phyloP scores from a whole-genome alignment of 495 filamentous ascomycete genomes.

The Penicillium cinerascens region DNA sequence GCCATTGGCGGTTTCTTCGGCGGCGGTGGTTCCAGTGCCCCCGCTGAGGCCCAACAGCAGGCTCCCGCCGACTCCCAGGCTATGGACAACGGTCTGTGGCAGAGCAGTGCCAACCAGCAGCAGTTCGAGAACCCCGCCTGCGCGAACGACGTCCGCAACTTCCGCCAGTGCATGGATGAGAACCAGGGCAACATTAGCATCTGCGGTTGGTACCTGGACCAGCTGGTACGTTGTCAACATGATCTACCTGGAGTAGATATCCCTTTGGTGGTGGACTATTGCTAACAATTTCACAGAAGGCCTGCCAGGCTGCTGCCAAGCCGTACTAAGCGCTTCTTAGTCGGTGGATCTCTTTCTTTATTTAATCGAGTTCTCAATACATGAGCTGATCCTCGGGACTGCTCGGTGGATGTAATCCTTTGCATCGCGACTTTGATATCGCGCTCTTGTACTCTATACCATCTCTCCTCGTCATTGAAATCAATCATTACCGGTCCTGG shows the following conservation, averaged over 20 bases:
- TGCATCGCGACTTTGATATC: constrained; percentile 22
- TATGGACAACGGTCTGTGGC: constrained; percentile 50
- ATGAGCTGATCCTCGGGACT: background rate
- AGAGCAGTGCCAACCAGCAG: constrained; percentile 50
- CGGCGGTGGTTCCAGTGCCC: constrained; percentile 57
- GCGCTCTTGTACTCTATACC: constrained; percentile 28
- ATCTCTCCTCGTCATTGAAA: constrained; percentile 24
- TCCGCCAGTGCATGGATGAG: constrained; percentile 94
- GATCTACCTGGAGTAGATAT: background rate
- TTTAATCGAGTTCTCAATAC: background rate
- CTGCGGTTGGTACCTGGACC: constrained; percentile 96
- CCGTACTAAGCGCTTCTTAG: constrained; percentile 60
- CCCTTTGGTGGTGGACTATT: background rate
- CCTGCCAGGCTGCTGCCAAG: constrained; percentile 85
- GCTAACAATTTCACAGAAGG: constrained; percentile 59
- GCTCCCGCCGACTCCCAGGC: constrained; percentile 35
- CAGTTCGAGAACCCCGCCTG: constrained; percentile 58
- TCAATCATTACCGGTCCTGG: constrained; percentile 3
- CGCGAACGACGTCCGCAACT: constrained; percentile 72
- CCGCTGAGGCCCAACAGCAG: constrained; percentile 53
- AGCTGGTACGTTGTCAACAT: constrained; percentile 56
- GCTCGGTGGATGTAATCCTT: constrained; percentile 7
- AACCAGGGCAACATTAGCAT: constrained; percentile 90
- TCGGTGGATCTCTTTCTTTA: background rate
- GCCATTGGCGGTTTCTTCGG: constrained; percentile 85